These are phyloP conservation scores for Rhodosporidiobolus sp. DNA, from an alignment of 768 basidiomycete species.

Conservation along the genomic window DNA sequence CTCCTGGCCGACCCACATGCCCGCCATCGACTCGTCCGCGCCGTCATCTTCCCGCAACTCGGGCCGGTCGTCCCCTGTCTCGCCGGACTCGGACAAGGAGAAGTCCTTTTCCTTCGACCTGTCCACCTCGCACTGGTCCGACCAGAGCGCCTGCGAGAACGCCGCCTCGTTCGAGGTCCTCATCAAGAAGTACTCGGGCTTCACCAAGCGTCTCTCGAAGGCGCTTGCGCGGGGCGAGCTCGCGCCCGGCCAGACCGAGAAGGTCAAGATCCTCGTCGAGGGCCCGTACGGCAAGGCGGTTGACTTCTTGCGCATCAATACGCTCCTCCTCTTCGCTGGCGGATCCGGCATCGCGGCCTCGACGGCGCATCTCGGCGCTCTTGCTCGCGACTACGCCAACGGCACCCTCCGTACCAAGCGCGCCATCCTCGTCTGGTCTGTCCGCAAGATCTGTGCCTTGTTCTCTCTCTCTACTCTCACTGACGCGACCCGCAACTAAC, in stretches of 20 bases:
- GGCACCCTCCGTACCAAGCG: not conserved
- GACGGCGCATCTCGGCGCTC: conserved; percentile 2
- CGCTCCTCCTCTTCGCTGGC: conserved; percentile 8
- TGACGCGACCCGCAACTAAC: not conserved
- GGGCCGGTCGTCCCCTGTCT: not conserved
- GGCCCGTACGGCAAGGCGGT: conserved; percentile 6
- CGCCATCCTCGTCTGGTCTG: not conserved
- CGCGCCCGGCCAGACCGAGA: not conserved
- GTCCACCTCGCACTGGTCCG: not conserved
- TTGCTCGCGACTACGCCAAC: not conserved
- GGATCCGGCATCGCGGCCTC: conserved; percentile 6
- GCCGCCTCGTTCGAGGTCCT: conserved; percentile 8
- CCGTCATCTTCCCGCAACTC: not conserved
- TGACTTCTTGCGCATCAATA: not conserved
- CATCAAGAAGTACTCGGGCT: conserved; percentile 7
- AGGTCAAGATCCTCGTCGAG: conserved; percentile 15
- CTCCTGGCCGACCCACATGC: conserved; percentile 14
- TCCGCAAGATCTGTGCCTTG: not conserved
- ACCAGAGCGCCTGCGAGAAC: not conserved
- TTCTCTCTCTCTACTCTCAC: not conserved
- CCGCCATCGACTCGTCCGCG: not conserved
- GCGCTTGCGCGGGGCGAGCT: not conserved
- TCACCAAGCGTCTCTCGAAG: not conserved
- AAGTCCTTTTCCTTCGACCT: not conserved
- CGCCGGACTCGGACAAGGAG: not conserved